Evolutionary conservation across 768 basidiomycete genomes (phyloP), one percentile per base, ranked within the genome.

Genomic region (Pisolithus sp.): DNA sequence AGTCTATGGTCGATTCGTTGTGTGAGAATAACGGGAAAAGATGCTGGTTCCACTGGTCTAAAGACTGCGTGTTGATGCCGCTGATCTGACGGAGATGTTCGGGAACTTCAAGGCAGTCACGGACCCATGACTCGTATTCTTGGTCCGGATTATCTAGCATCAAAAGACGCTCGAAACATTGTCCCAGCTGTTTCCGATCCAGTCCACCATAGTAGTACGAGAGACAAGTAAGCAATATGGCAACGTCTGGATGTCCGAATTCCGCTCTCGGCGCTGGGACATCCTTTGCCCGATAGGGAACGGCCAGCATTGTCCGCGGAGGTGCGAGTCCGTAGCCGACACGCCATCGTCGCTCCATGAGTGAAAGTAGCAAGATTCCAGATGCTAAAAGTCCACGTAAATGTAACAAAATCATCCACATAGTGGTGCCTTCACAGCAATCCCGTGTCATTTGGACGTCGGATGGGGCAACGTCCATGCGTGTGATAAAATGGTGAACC

Each of bases 281-380:
- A 45, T 80, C 79, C 54, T 78, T 80, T 0, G 78, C 79, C n/a
- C 73, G 66, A 50, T 76, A 80, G 0, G 79, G 79, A 0, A 80
- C 77, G 1, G 78, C 77, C 1, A 80, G 68, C 55, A 74, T 61
- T 1, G 76, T 71, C 4, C 79, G 70, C 6, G 43, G 53, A 2
- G 57, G 57, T 44, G 75, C 73, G 5, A 78, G 69, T 2, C 79
- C 79, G 54, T 76, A 81, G 42, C 80, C 73, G 0, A 80, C 79
- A 28, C 78, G 59, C 76, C 77, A 80, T 10, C 76, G 70, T 43
- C 65, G 68, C 17, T 71, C 64, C 28, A 58, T 60, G 0, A 81
- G 59, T 1, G 62, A 60, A 44, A 72, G 71, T 2, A 61, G 37
- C 2, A 81, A 62, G 8, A 81, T 69, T 0, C 73, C 74, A 1